These are phyloP conservation scores for Hylodesmum podocarpum DNA, from an alignment of 306 rosid species.

Conservation along the genomic window DNA sequence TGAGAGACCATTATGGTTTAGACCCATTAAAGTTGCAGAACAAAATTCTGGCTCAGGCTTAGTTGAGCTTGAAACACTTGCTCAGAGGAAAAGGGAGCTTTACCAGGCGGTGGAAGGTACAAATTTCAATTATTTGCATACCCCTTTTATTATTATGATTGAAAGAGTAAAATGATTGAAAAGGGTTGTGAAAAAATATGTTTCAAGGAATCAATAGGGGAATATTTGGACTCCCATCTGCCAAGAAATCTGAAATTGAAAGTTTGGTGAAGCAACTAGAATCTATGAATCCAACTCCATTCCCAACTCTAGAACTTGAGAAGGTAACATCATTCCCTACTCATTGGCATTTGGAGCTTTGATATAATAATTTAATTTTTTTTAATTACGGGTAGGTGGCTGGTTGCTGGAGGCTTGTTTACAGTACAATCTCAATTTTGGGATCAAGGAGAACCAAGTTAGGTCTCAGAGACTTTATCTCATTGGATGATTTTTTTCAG, in stretches of 20 bases:
- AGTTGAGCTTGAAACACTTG: slow-evolving; percentile 51
- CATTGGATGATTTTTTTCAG: slow-evolving; percentile 77
- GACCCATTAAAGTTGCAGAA: slow-evolving; percentile 51
- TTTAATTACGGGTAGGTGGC: slow-evolving; percentile 46
- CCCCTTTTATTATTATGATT: neutral
- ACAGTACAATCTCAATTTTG: slow-evolving; percentile 73
- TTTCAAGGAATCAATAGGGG: slow-evolving; percentile 74
- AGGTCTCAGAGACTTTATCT: slow-evolving; percentile 81
- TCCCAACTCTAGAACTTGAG: slow-evolving; percentile 57
- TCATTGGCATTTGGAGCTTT: neutral
- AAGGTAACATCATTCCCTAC: slow-evolving; percentile 44
- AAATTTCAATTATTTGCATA: neutral
- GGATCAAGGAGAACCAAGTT: slow-evolving; percentile 88
- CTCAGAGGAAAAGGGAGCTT: slow-evolving; percentile 51
- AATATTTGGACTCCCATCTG: slow-evolving; percentile 77
- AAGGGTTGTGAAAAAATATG: slow-evolving; percentile 11
- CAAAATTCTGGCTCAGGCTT: slow-evolving; percentile 48
- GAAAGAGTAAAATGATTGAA: slow-evolving; percentile 26
- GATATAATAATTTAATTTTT: neutral
- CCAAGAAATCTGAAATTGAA: slow-evolving; percentile 67
- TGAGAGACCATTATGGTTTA: slow-evolving; percentile 46
- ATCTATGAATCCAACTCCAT: slow-evolving; percentile 73
- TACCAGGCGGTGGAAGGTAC: slow-evolving; percentile 66
- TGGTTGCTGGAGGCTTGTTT: slow-evolving; percentile 84
- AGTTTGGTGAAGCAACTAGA: slow-evolving; percentile 65